A percentile compares a stretch with the other conserved stretches of the same genome.
phyloP scores from a whole-genome alignment of 129 eudicot genomes.

The Rutidosis leptorrhynchoides region DNA sequence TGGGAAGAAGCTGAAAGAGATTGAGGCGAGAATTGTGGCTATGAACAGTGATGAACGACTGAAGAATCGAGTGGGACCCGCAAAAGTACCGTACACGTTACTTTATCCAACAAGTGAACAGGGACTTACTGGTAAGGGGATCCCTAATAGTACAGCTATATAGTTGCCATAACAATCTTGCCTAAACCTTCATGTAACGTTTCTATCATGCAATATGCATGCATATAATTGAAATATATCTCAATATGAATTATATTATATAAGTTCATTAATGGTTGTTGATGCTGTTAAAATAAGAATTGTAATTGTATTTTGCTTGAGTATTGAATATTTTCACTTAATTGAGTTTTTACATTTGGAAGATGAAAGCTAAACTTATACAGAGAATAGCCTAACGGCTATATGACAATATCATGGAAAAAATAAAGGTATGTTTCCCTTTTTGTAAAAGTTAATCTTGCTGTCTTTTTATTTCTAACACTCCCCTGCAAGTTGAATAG shows the following conservation, averaged over 20 bases:
- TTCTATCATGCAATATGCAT: not conserved
- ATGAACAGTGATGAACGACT: constrained; percentile 38
- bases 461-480: too few species aligned
- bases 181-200: not conserved
- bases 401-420: too few species aligned
- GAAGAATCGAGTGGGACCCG: constrained; percentile 46
- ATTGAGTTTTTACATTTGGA: too few species aligned
- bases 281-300: too few species aligned
- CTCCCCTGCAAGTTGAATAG: too few species aligned
- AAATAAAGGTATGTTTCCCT: too few species aligned
- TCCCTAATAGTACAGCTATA: constrained; percentile 36
- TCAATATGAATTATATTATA: not conserved
- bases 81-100: constrained; percentile 34
- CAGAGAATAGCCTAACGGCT: too few species aligned
- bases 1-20: constrained; percentile 32
- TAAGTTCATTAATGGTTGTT: not conserved
- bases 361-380: too few species aligned
- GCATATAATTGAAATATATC: not conserved
- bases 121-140: constrained; percentile 40
- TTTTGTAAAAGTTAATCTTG: too few species aligned
- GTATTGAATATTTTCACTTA: too few species aligned
- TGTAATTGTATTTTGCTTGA: too few species aligned
- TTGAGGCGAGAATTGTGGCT: constrained; percentile 29
- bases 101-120: constrained; percentile 33
- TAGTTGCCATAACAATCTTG: not conserved